Base-by-base conservation (phyloP, 495 filamentous ascomycete genomes). In the Emericellopsis terricola region DNA sequence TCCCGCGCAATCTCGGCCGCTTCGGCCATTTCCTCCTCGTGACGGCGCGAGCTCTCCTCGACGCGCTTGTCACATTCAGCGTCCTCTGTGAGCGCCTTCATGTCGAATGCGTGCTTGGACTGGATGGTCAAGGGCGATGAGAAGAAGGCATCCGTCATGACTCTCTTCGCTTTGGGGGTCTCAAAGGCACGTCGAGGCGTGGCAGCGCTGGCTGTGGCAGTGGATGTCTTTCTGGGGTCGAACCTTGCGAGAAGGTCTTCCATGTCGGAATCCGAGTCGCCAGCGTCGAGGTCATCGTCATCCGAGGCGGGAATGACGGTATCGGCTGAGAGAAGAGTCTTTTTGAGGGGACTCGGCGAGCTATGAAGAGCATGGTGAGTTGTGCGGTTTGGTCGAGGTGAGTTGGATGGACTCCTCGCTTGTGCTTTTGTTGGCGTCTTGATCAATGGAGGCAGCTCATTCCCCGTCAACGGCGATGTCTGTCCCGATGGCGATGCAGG, bases 21-120 rank as follows among this genome's bases (percentile, higher is more conserved):
- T 3, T 18, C 19, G 67, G n/a, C 60, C 45, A 37, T 55, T 56
- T 30, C 64, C 9, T 20, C 33, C 23, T 27, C 27, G 6, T 20
- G 15, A n/a, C n/a, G 24, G 13, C 24, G 62, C 15, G 78, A 64
- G 28, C 57, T 70, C 4, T 62, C 67, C 30, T 79, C 71, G 2
- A 61, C 57, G 19, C 64, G 60, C 11, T 68, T 56, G 32, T 78
- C 68, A 37, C 69, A 57, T 28, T 63, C 57, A 5, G 69, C 62
- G 39, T 72, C 66, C 31, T 63, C 63, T 33, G 80, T 60, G 13
- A 91, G 58, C 2, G 59, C 63, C 31, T 76, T 74, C 13, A 93
- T 48, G 15, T 73, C 71, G 41, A 73, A 78, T 41, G 68, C 77
- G 42, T 79, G 77, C 41, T 68, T 73, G 11, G 65, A 62, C 11